Base-by-base conservation (phyloP, 2,329 filamentous ascomycete species). In the Xylaria sp. region DNA sequence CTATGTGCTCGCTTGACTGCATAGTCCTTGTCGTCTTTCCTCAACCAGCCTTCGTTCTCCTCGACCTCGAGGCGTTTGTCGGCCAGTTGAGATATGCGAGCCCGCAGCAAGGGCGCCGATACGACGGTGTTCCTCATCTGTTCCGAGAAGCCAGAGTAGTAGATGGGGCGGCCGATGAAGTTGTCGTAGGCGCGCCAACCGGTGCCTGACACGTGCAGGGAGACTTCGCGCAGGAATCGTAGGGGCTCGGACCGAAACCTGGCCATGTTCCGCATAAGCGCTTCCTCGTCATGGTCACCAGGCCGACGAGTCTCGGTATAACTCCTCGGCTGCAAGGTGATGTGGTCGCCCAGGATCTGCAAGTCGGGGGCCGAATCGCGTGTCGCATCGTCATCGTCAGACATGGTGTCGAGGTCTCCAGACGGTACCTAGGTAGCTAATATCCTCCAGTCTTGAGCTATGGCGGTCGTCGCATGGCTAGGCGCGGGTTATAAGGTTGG, bases 181-280 rank as follows among this genome's bases (percentile, higher is more conserved):
- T 90, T 82, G 73, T 98, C 92, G 79, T 99, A 99, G 62, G 91
- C 92, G 63, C 95, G 91, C 95, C 95, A 99, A 74, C 93, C 94
- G 52, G 91, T 90, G 56, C 95, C 95, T 11, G 92, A 94, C 66
- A 98, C 90, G 77, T 98, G 93, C 33, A 97, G 83, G 47, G 91
- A 95, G 33, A 99, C 90, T 80, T 99, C 95, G 68, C 93, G 92
- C 29, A 98, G 86, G 75, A 98, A 98, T 81, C 87, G 85, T 15
- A 89, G 76, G 29, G 87, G 87, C 65, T 87, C 85, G 40, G 85
- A 82, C 60, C 94, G 88, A 76, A 98, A 97, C 46, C 93, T 90
- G 49, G 91, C 90, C 83, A 95, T 95, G 73, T 93, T 87, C 75
- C 90, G 87, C 79, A 94, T 88, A 68, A 93, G 79, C 19, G 88